Percentiles rank a stretch among this genome's conserved stretches.
Conservation (phyloP, 1,284 basidiomycete genomes). For the Ganoderma leucocontextum region DNA sequence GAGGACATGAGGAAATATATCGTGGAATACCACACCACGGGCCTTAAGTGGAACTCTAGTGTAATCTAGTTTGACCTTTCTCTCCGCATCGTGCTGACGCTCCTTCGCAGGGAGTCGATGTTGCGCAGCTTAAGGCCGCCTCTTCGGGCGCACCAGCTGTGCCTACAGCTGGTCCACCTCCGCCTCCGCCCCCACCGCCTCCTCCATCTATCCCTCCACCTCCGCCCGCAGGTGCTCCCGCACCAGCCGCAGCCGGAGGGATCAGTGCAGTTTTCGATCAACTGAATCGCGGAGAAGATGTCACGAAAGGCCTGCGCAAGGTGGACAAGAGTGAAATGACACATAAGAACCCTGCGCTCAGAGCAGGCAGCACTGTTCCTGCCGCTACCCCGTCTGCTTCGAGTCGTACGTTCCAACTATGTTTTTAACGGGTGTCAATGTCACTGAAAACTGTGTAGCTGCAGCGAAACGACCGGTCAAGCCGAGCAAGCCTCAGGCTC, state of each 20-base stretch:
- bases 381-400: slow-evolving; percentile 38
- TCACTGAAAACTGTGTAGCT: slow-evolving; percentile 25
- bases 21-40: slow-evolving; percentile 88
- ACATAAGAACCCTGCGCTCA: slow-evolving; percentile 95
- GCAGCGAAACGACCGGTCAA: slow-evolving; percentile 73
- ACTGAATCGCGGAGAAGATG: slow-evolving; percentile 89
- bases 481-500: slow-evolving; percentile 82
- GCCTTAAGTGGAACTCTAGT: slow-evolving; percentile 90
- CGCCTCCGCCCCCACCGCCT: slow-evolving; percentile 62
- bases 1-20: slow-evolving; percentile 88
- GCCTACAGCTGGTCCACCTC: slow-evolving; percentile 43
- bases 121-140: slow-evolving; percentile 61
- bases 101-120: slow-evolving; percentile 65
- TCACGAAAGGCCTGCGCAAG: slow-evolving; percentile 92
- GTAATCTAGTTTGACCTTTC: slow-evolving; percentile 48
- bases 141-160: slow-evolving; percentile 35
- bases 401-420: slow-evolving; percentile 7
- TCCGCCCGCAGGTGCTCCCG: slow-evolving; percentile 48
- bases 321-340: slow-evolving; percentile 98
- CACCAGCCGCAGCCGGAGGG: slow-evolving; percentile 59
- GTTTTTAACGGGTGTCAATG: not conserved
- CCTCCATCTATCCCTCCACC: slow-evolving; percentile 62
- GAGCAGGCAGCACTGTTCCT: slow-evolving; percentile 73
- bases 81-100: not conserved
- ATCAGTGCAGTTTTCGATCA: slow-evolving; percentile 92